Evolutionary conservation across 495 filamentous ascomycete species (phyloP).

Genomic region (Penicillium argentinense): DNA sequence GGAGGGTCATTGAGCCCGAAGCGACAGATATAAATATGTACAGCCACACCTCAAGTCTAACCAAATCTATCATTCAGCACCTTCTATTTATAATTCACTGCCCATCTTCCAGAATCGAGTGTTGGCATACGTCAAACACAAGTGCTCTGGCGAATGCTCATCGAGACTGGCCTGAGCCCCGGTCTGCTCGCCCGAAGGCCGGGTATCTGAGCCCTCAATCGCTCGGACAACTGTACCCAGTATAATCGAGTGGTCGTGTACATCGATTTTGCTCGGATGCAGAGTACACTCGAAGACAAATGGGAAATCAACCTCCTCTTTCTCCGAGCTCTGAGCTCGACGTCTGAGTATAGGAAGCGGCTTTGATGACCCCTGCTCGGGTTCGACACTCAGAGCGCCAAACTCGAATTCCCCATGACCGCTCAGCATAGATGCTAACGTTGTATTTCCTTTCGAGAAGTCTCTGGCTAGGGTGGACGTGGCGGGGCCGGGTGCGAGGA

Average conservation of each 20-base stretch:
- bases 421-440: constrained; percentile 29
- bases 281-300: constrained; percentile 44
- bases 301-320: constrained; percentile 27
- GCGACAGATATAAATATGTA: constrained; percentile 5
- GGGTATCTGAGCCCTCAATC: constrained; percentile 8
- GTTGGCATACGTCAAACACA: constrained; percentile 48
- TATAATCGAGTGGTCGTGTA: constrained; percentile 46
- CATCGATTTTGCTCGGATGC: constrained; percentile 36
- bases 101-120: constrained; percentile 50
- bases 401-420: constrained; percentile 43
- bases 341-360: constrained; percentile 34
- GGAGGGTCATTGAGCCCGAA: not conserved
- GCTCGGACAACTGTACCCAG: constrained; percentile 36
- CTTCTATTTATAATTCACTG: constrained; percentile 23
- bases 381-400: constrained; percentile 5
- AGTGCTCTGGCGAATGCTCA: constrained; percentile 15
- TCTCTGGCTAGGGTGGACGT: constrained; percentile 42
- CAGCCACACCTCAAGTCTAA: no score
- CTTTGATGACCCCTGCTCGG: not conserved
- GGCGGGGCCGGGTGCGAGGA: constrained; percentile 31
- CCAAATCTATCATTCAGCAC: not conserved
- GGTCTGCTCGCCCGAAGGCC: constrained; percentile 2
- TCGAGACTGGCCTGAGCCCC: not conserved
- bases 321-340: constrained; percentile 6
- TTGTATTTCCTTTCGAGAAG: constrained; percentile 41